Evolutionary conservation across 371 early-diverging fungal species (phyloP), one percentile per base, ranked within the genome.

Genomic region (Zychaea mexicana): DNA sequence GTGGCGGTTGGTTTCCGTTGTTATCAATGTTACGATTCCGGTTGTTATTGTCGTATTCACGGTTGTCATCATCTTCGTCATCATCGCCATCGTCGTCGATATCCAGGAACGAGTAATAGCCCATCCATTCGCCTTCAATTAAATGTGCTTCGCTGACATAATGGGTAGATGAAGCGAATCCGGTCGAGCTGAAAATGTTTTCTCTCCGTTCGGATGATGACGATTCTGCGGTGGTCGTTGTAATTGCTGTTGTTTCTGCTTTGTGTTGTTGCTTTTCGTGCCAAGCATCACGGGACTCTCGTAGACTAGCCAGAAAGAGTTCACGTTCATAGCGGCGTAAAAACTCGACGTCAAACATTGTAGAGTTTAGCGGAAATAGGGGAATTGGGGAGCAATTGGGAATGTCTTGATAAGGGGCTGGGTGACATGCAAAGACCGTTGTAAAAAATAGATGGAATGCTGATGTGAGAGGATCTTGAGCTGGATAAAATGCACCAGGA

Each of bases 71-170:
- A n/a, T n/a, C n/a, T n/a, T n/a, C n/a, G n/a, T n/a, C n/a, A n/a
- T n/a, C n/a, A n/a, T n/a, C n/a, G n/a, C 62, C 68, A 13, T 59
- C 52, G 19, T 74, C 77, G 19, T 74, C 77, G 0, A 66, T 61
- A 39, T 79, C 80, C 55, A 74, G 60, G 24, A 78, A 81, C 21
- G 81, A 72, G 28, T 81, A 81, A 36, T 81, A 81, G 3, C 81
- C 81, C 53, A 81, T 70, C 81, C 81, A 81, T 52, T 81, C 81
- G 38, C 81, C 81, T 71, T 78, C 74, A 21, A 81, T 78, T 12
- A 62, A 54, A 38, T 74, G 68, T 2, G 81, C 76, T 52, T 81
- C 81, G 45, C 73, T 76, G 36, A 81, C 70, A 62, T 68, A 76
- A 36, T 68, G 67, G 12, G 62, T 65, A 0, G 72, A 45, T 17